Evolutionary conservation across 768 basidiomycete species (phyloP).

Genomic region (Rhodotorula taiwanensis): DNA sequence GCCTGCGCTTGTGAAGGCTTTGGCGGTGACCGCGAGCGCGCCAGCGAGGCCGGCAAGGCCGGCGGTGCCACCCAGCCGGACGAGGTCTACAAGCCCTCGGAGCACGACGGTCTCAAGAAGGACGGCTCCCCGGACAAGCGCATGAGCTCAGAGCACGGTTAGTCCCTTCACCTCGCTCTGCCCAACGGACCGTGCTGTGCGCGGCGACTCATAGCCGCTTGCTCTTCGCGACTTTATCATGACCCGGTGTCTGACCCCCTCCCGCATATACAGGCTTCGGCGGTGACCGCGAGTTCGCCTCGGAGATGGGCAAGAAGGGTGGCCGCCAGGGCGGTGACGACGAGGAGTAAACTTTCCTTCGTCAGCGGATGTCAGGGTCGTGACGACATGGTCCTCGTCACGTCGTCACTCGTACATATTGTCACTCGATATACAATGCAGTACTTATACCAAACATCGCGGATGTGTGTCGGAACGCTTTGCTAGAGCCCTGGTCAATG

Average conservation of each 20-base stretch:
- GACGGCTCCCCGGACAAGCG: conserved; percentile 43
- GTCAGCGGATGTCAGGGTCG: no score
- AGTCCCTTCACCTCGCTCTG: neutral
- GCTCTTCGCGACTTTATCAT: neutral
- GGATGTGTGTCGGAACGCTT: no score
- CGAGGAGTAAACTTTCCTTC: conserved; percentile 6
- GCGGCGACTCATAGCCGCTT: no score
- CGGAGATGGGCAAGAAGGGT: neutral
- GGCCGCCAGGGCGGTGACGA: neutral
- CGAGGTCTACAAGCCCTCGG: conserved; percentile 21
- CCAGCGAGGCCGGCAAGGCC: conserved; percentile 41
- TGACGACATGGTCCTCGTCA: no score
- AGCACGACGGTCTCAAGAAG: neutral
- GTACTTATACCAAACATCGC: no score
- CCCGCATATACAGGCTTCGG: conserved; percentile 19
- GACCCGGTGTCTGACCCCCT: neutral
- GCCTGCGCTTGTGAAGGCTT: conserved; percentile 44
- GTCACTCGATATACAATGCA: neutral
- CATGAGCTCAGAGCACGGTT: conserved; percentile 39
- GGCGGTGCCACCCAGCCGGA: conserved; percentile 38
- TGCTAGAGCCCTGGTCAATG: no score
- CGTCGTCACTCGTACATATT: no score
- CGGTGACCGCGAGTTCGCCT: conserved; percentile 3
- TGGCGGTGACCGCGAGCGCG: conserved; percentile 32
- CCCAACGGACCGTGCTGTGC: no score